phyloP scores from a whole-genome alignment of 306 rosid genomes.

The Adenanthera pavonina region DNA sequence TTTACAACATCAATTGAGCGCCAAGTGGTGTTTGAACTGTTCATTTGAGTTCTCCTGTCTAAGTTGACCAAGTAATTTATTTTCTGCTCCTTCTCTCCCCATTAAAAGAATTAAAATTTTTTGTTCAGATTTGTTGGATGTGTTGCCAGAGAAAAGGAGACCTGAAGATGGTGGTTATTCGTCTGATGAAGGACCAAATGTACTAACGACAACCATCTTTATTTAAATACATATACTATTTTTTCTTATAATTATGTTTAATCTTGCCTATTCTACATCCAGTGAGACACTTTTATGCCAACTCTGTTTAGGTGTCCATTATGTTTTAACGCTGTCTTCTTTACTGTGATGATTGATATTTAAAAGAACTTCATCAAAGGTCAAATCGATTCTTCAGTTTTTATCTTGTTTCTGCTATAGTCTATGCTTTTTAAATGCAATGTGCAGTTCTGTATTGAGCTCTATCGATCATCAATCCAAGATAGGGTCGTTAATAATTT shows the following conservation, averaged over 20 bases:
- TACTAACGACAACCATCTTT: slow-evolving; percentile 36
- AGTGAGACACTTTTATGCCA: not conserved
- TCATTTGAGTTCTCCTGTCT: not conserved
- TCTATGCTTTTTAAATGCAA: not conserved
- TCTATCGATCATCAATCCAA: slow-evolving; percentile 1
- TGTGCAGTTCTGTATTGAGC: not conserved
- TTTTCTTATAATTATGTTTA: slow-evolving; percentile 5
- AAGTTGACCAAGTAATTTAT: slow-evolving; percentile 2
- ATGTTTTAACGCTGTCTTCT: not conserved
- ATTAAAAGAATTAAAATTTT: not conserved
- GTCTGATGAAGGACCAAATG: slow-evolving; percentile 82
- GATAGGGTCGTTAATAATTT: not conserved
- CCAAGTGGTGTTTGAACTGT: not conserved
- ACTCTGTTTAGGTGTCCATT: not conserved
- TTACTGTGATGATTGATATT: not conserved
- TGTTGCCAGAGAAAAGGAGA: slow-evolving; percentile 80
- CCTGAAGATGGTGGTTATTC: slow-evolving; percentile 79
- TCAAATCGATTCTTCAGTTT: not conserved
- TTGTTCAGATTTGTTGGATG: slow-evolving; percentile 69
- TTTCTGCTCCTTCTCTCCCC: not conserved
- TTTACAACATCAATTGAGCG: not conserved
- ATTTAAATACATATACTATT: not conserved
- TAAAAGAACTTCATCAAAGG: not conserved
- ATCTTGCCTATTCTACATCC: not conserved
- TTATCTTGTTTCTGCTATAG: slow-evolving; percentile 5